phyloP scores from a whole-genome alignment of 2,329 filamentous ascomycete species.

The Botrytis byssoidea region DNA sequence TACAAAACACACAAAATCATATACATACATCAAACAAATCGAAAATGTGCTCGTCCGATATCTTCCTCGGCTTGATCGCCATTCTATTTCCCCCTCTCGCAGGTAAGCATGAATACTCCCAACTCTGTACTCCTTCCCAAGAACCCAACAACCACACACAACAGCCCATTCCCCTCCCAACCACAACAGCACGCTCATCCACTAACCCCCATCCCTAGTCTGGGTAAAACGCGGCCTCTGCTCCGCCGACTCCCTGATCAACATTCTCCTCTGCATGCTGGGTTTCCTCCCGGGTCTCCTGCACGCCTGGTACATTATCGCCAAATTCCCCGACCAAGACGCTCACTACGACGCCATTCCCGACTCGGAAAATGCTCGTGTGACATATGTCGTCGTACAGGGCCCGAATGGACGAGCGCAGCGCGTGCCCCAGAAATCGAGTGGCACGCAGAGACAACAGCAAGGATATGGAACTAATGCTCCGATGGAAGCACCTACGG shows the following conservation, averaged over 20 bases:
- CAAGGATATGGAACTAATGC: slow-evolving; percentile 38
- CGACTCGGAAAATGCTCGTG: slow-evolving; percentile 55
- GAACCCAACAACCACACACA: not conserved
- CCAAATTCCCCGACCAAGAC: slow-evolving; percentile 76
- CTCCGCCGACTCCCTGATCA: slow-evolving; percentile 88
- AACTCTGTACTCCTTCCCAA: not conserved
- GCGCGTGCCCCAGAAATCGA: slow-evolving; percentile 33
- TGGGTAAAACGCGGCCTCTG: slow-evolving; percentile 97
- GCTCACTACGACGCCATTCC: slow-evolving; percentile 59
- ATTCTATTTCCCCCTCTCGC: slow-evolving; percentile 64
- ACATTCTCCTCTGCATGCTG: slow-evolving; percentile 82
- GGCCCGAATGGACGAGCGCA: slow-evolving; percentile 42
- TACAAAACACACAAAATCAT: not conserved
- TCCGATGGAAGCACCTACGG: slow-evolving; percentile 36
- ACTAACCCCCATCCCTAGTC: slow-evolving; percentile 51
- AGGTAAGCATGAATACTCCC: slow-evolving; percentile 47
- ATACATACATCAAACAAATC: not conserved
- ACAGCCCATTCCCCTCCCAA: not conserved
- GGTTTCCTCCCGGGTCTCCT: slow-evolving; percentile 83
- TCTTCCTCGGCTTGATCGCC: slow-evolving; percentile 64
- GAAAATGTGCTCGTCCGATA: slow-evolving; percentile 58
- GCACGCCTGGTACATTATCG: slow-evolving; percentile 98
- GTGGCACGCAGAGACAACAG: slow-evolving; percentile 26
- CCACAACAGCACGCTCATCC: not conserved
- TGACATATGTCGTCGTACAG: slow-evolving; percentile 77